These are phyloP conservation scores for Ustilago trichophora DNA, from an alignment of 1,284 basidiomycete species.

Conservation along the genomic window DNA sequence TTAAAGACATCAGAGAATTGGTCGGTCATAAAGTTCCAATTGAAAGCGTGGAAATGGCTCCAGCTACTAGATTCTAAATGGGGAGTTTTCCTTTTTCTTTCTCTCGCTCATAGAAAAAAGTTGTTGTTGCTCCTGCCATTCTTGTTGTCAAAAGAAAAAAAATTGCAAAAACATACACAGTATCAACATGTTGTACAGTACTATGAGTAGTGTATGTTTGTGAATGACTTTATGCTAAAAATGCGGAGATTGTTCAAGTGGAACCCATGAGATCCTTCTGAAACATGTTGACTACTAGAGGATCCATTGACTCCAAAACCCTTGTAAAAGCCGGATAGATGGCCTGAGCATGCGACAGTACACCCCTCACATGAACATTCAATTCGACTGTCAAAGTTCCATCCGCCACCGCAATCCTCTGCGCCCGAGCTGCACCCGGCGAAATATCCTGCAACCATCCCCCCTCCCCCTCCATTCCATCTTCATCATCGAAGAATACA, in stretches of 20 bases:
- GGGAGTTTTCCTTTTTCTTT: neutral
- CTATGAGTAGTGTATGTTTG: neutral
- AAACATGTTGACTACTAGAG: conserved; percentile 59
- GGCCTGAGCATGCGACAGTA: conserved; percentile 48
- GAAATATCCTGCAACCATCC: conserved; percentile 57
- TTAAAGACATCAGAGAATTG: conserved; percentile 95
- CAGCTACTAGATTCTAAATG: conserved; percentile 64
- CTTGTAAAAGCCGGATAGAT: conserved; percentile 25
- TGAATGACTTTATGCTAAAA: neutral
- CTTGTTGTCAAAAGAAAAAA: no score
- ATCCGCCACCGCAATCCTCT: conserved; percentile 44
- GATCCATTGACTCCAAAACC: conserved; percentile 50
- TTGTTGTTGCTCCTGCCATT: no score
- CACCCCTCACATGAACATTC: conserved; percentile 32
- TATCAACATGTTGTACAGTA: no score
- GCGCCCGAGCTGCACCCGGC: conserved; percentile 52
- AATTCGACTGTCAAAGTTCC: conserved; percentile 42
- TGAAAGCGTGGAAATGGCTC: conserved; percentile 57
- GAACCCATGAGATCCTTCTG: conserved; percentile 46
- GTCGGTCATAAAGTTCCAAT: conserved; percentile 93
- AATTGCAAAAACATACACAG: neutral
- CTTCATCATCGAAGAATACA: conserved; percentile 37
- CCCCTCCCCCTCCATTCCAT: conserved; percentile 29
- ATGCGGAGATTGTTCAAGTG: neutral
- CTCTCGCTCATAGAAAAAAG: no score